Percentiles rank a stretch among this genome's conserved stretches.
These are phyloP conservation scores for Thelonectria rubi DNA, from an alignment of 2,329 filamentous ascomycete species.

Conservation along the genomic window DNA sequence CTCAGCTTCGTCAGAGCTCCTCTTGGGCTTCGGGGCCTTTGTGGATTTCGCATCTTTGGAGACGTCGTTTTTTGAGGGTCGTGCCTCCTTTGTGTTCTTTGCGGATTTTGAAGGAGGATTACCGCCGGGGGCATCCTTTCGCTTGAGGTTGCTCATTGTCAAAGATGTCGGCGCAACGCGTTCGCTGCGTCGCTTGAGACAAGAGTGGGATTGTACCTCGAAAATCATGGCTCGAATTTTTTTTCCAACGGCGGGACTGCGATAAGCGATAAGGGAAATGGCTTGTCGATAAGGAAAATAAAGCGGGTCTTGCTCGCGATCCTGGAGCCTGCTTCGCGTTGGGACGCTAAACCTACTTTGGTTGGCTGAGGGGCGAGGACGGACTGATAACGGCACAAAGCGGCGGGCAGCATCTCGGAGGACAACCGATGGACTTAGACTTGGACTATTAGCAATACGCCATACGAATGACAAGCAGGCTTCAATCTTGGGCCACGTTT, in stretches of 20 bases:
- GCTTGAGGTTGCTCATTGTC: conserved; percentile 65
- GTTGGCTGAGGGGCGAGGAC: conserved; percentile 12
- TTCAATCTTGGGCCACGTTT: conserved; percentile 17
- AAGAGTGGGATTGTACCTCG: conserved; percentile 32
- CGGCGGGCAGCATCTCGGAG: background rate
- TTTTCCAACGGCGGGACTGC: conserved; percentile 42
- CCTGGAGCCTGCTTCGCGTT: conserved; percentile 11
- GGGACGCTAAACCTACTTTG: conserved; percentile 9
- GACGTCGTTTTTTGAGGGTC: conserved; percentile 58
- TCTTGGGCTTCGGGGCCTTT: conserved; percentile 48
- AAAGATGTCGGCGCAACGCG: conserved; percentile 42
- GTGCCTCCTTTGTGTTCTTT: conserved; percentile 56
- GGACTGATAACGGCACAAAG: conserved; percentile 13
- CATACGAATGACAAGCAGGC: conserved; percentile 20
- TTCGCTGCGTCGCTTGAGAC: conserved; percentile 36
- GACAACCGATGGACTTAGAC: background rate
- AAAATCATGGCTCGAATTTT: conserved; percentile 42
- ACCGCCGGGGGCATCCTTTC: conserved; percentile 65
- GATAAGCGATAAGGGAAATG: conserved; percentile 38
- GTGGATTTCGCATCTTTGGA: conserved; percentile 44
- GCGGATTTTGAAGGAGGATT: conserved; percentile 59
- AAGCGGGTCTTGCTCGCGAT: background rate
- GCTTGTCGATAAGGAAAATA: conserved; percentile 20
- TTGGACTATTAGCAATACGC: background rate
- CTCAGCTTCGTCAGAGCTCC: conserved; percentile 40